These are phyloP conservation scores for Cercospora beticola DNA, from an alignment of 2,329 filamentous ascomycete species.

Conservation along the genomic window DNA sequence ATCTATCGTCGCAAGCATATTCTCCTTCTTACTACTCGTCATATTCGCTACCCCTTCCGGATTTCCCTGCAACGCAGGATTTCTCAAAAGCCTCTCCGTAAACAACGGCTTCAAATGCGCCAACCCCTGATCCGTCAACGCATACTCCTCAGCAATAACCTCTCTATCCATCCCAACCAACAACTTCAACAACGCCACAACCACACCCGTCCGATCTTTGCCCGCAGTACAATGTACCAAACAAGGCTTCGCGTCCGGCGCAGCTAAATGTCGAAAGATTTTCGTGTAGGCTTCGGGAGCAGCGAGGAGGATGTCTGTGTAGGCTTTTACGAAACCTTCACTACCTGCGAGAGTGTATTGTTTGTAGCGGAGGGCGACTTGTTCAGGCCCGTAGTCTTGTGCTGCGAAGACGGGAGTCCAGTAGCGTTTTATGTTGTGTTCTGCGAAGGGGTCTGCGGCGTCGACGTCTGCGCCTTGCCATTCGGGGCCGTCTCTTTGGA, in stretches of 20 bases:
- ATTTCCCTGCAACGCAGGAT: conserved; percentile 53
- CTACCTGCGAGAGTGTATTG: conserved; percentile 59
- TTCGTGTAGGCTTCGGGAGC: conserved; percentile 56
- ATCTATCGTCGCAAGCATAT: conserved; percentile 52
- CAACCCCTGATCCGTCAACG: conserved; percentile 64
- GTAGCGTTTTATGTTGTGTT: conserved; percentile 53
- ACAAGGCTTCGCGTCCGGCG: conserved; percentile 49
- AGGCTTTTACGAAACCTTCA: conserved; percentile 63
- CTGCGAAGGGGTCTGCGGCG: conserved; percentile 33
- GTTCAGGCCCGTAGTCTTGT: conserved; percentile 61
- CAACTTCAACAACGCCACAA: conserved; percentile 64
- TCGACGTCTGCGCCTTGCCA: conserved; percentile 34
- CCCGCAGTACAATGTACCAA: conserved; percentile 74
- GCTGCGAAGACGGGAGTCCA: conserved; percentile 66
- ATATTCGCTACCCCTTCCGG: conserved; percentile 46
- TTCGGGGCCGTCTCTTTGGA: conserved; percentile 45
- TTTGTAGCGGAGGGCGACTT: conserved; percentile 59
- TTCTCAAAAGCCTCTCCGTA: conserved; percentile 53
- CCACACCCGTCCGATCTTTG: conserved; percentile 73
- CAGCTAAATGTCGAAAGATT: conserved; percentile 61
- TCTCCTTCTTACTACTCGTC: conserved; percentile 49
- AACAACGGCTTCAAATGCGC: conserved; percentile 45
- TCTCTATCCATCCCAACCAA: conserved; percentile 62
- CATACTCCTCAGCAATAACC: conserved; percentile 66
- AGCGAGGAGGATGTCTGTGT: conserved; percentile 59